Base-by-base conservation (phyloP, 2,329 filamentous ascomycete species). In the Trichoderma breve region DNA sequence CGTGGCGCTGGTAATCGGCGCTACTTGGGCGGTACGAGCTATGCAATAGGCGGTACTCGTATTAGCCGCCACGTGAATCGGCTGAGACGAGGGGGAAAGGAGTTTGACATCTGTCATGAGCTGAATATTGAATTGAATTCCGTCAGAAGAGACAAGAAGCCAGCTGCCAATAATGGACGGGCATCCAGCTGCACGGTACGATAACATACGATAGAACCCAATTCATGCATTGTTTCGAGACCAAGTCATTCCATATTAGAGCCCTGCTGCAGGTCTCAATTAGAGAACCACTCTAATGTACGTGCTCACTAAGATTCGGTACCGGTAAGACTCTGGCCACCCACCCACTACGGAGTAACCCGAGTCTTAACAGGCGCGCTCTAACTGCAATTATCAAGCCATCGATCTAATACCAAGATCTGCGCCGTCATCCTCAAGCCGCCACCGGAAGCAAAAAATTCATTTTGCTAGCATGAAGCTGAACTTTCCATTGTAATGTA, bases 301-400 rank as follows among this genome's bases (percentile, higher is more conserved):
- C n/a, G 18, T 51, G 18, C 43, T 51, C 43, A 51, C 43, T 51
- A 51, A 21, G n/a, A 14, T 18, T 43, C 39, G 39, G 39, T 43
- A 43, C 36, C 39, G 15, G 39, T 3, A 43, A 43, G 39, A 43
- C 39, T 43, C 8, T 43, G 39, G 39, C 39, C 39, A 43, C 39
- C 39, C 39, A 43, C 39, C 39, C 47, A 39, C 64, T 58, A 57
- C 64, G 64, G 64, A 67, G 64, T 39, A 67, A 34, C 53, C 64
- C 64, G 64, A 67, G 12, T 21, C 34, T 34, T 55, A 53, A 21
- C 61, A 30, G 2, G 43, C 43, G 24, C 24, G 32, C 51, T 24
- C 65, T 68, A 32, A 24, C 64, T 51, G n/a, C 3, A 60, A 58
- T 32, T 12, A 60, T 51, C 32, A 18, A 68, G 65, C 34, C 39